Conservation (phyloP, 176 grass and related monocot genomes). For the Microstegium vimineum region DNA sequence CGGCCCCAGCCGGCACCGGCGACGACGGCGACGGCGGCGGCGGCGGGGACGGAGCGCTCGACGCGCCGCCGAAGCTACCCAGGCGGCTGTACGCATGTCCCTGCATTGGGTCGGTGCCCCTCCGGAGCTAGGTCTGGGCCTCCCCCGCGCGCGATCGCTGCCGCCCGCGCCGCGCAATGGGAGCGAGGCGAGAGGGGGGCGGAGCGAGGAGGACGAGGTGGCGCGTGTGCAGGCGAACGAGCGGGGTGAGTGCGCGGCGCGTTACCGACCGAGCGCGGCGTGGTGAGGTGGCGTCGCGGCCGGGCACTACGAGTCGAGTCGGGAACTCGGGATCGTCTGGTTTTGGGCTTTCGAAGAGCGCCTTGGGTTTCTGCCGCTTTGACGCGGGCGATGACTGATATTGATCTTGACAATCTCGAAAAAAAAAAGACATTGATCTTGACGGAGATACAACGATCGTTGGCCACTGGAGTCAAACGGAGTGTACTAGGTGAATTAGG, state of each 20-base stretch:
- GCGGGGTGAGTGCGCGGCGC: conserved; percentile 12
- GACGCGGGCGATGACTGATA: background rate
- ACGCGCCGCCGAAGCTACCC: conserved; percentile 48
- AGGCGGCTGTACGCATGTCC: conserved; percentile 61
- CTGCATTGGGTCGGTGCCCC: conserved; percentile 41
- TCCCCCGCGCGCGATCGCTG: conserved; percentile 33
- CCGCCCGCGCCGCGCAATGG: conserved; percentile 25
- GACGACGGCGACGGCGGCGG: conserved; percentile 54
- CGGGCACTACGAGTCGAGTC: background rate
- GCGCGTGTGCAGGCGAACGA: background rate
- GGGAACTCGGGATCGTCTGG: background rate
- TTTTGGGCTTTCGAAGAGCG: background rate
- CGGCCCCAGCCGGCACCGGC: conserved; percentile 9
- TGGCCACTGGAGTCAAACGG: background rate
- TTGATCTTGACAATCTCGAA: background rate
- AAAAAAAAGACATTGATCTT: background rate
- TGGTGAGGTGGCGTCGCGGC: background rate
- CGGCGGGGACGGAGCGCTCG: conserved; percentile 44
- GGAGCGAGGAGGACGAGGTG: background rate
- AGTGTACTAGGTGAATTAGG: background rate
- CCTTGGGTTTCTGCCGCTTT: background rate
- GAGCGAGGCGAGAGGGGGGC: background rate
- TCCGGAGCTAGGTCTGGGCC: conserved; percentile 47
- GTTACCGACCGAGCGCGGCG: conserved; percentile 5
- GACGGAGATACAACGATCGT: background rate